A percentile compares a stretch with the other conserved stretches of the same genome.
Conservation (phyloP, 805 yeast genomes). For the Komagataella ulmi region DNA sequence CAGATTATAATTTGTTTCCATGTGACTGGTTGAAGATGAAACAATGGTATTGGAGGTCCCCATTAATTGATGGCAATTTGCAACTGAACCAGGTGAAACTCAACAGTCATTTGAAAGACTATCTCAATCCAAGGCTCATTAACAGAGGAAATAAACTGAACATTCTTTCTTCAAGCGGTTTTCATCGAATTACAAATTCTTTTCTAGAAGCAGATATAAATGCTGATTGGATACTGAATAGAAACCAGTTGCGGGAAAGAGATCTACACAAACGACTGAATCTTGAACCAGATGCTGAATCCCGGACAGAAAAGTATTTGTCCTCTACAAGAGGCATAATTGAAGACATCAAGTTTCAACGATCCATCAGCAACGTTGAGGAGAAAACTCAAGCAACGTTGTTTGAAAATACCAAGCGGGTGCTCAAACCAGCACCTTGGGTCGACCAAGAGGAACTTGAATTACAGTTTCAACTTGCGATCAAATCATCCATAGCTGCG, state of each 20-base stretch:
- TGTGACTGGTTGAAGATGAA: constrained; percentile 60
- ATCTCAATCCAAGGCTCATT: constrained; percentile 19
- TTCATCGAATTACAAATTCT: constrained; percentile 45
- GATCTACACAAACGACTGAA: constrained; percentile 28
- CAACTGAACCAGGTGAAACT: constrained; percentile 6
- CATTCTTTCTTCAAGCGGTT: constrained; percentile 16
- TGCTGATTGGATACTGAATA: constrained; percentile 48
- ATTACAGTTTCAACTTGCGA: constrained; percentile 11
- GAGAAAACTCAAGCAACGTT: constrained; percentile 13
- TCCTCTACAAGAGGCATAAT: constrained; percentile 42
- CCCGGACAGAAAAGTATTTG: constrained; percentile 14
- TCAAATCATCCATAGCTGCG: not conserved
- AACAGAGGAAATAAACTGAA: constrained; percentile 9
- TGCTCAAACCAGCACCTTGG: constrained; percentile 19
- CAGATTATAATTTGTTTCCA: constrained; percentile 76
- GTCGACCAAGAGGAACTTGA: constrained; percentile 24
- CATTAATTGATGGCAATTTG: constrained; percentile 21
- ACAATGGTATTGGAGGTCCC: constrained; percentile 40
- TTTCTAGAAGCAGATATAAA: constrained; percentile 60
- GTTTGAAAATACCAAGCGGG: constrained; percentile 16
- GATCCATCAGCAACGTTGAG: constrained; percentile 25
- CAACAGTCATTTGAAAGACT: constrained; percentile 13
- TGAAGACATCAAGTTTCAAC: constrained; percentile 41
- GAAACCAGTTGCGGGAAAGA: constrained; percentile 27
- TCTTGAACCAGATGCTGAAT: not conserved